Evolutionary conservation across 2,329 filamentous ascomycete genomes (phyloP).

Genomic region (Trichophyton rubrum): DNA sequence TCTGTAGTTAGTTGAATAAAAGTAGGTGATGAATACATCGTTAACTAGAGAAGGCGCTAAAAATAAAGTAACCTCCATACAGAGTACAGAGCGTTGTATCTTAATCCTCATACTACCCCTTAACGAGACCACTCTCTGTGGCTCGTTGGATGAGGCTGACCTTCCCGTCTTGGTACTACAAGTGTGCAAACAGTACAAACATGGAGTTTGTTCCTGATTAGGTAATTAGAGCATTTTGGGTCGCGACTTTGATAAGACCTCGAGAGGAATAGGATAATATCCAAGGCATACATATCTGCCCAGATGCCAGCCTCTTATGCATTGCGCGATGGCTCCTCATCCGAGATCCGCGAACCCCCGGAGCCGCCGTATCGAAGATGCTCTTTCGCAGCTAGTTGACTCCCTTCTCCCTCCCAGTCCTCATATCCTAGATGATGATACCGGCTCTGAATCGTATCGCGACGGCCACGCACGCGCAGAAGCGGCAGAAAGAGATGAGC

Average conservation of each 20-base stretch:
- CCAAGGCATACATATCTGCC: background rate
- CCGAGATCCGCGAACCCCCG: constrained; percentile 20
- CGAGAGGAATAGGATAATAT: background rate
- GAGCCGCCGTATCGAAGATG: constrained; percentile 33
- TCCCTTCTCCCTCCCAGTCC: constrained; percentile 27
- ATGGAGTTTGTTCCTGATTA: background rate
- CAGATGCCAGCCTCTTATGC: background rate
- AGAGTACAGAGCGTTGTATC: no score
- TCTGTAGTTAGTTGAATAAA: no score
- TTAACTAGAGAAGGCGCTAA: no score
- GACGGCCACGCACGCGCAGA: constrained; percentile 25
- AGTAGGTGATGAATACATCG: no score
- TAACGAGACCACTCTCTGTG: no score
- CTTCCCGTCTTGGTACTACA: no score
- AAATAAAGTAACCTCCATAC: no score
- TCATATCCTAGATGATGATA: constrained; percentile 21
- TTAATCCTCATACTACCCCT: no score
- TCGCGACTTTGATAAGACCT: background rate
- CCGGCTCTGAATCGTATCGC: constrained; percentile 24
- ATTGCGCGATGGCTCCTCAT: constrained; percentile 18
- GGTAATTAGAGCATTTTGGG: background rate
- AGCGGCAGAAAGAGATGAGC: constrained; percentile 27
- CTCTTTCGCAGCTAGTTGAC: constrained; percentile 32
- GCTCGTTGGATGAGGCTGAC: no score
- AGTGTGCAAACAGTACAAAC: background rate